Evolutionary conservation across 441 rosid genomes (phyloP).

Genomic region (Omphalea diandra): DNA sequence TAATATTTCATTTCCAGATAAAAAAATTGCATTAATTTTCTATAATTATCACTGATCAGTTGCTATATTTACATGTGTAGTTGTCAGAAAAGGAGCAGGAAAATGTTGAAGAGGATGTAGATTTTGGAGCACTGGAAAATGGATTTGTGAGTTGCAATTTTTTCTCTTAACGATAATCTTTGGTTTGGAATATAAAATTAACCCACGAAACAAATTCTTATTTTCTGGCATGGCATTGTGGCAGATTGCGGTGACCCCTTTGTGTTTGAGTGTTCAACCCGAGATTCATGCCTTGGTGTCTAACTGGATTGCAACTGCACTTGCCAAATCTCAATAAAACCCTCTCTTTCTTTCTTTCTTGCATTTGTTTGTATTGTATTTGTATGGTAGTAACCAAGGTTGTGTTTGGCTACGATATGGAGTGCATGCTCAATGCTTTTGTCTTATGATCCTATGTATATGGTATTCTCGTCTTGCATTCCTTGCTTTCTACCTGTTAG

Average conservation of each 20-base stretch:
- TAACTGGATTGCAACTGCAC: constrained; percentile 28
- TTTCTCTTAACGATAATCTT: too few relatives aligned
- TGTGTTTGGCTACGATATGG: background rate
- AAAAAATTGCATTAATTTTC: background rate
- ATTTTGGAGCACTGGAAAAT: constrained; percentile 42
- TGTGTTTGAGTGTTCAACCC: constrained; percentile 8
- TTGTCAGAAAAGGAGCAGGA: constrained; percentile 28
- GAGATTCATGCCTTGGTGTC: constrained; percentile 21
- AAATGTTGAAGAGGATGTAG: constrained; percentile 33
- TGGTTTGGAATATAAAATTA: too few relatives aligned
- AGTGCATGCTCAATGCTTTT: too few relatives aligned
- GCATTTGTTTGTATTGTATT: too few relatives aligned
- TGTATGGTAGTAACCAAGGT: background rate
- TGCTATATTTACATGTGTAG: constrained; percentile 22
- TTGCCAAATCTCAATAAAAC: background rate
- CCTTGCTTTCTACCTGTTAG: too few relatives aligned
- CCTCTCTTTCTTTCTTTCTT: too few relatives aligned
- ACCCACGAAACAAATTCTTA: too few relatives aligned
- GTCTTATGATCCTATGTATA: too few relatives aligned
- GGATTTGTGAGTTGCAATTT: constrained; percentile 41
- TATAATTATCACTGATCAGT: background rate
- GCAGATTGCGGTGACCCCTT: constrained; percentile 33
- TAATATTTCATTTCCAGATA: too few relatives aligned
- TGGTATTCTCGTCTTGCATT: too few relatives aligned
- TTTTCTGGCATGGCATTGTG: background rate